Evolutionary conservation across 345 rosid species (phyloP).

Genomic region (Crucihimalaya himalaica): DNA sequence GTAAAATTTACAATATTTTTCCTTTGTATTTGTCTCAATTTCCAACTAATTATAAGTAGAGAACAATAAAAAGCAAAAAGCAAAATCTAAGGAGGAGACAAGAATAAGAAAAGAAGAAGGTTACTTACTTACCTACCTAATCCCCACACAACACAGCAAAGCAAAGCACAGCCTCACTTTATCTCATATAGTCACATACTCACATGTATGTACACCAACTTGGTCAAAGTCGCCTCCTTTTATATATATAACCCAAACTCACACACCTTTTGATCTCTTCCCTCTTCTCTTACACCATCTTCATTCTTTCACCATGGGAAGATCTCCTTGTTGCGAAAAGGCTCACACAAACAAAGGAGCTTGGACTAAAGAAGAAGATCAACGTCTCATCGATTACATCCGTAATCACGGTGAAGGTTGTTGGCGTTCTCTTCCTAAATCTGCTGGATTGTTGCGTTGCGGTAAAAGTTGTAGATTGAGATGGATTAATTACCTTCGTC

Average conservation of each 20-base stretch:
- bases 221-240: conserved; percentile 25
- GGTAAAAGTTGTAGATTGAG: conserved; percentile 71
- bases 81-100: conserved; percentile 33
- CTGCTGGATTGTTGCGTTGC: conserved; percentile 57
- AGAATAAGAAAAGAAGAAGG: conserved; percentile 30
- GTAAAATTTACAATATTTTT: not conserved
- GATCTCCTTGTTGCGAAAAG: conserved; percentile 87
- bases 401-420: conserved; percentile 81
- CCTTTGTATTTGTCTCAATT: not conserved
- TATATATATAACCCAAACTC: conserved; percentile 17
- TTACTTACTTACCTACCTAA: conserved; percentile 53
- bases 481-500: conserved; percentile 96
- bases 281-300: conserved; percentile 14
- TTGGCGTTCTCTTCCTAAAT: conserved; percentile 90
- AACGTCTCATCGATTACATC: conserved; percentile 71
- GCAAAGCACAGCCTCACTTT: conserved; percentile 23
- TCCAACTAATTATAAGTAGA: not conserved
- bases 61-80: not conserved
- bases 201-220: conserved; percentile 49
- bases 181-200: conserved; percentile 52
- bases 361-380: conserved; percentile 91
- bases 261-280: conserved; percentile 11
- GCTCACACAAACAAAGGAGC: conserved; percentile 92
- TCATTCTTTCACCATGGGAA: conserved; percentile 55
- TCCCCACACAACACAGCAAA: conserved; percentile 36